phyloP scores from a whole-genome alignment of 306 rosid genomes.

The Cucurbita maxima region DNA sequence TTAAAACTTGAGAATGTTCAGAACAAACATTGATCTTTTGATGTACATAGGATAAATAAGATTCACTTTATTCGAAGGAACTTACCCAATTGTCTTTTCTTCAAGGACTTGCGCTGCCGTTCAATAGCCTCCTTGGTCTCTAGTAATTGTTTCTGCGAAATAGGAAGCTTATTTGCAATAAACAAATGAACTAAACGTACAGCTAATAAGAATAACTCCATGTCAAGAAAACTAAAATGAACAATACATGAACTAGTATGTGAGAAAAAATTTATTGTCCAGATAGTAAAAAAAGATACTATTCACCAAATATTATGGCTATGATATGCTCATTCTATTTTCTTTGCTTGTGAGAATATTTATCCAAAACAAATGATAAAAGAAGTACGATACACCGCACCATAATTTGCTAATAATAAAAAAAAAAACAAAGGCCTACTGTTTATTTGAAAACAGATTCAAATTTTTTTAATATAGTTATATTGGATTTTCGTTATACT shows the following conservation, averaged over 20 bases:
- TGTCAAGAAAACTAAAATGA: background rate
- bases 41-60: too few species aligned
- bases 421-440: background rate
- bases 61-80: too few species aligned
- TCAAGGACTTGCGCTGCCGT: conserved; percentile 80
- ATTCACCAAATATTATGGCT: background rate
- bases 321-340: background rate
- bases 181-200: background rate
- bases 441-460: background rate
- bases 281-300: background rate
- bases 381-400: too few species aligned
- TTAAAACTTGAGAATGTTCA: too few species aligned
- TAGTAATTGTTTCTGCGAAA: conserved; percentile 55
- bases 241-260: background rate
- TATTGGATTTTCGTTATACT: background rate
- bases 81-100: conserved; percentile 78
- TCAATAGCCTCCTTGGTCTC: conserved; percentile 89
- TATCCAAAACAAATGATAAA: background rate
- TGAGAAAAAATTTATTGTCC: background rate
- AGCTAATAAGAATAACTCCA: background rate
- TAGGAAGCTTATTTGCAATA: background rate
- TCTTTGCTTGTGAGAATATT: background rate
- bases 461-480: background rate
- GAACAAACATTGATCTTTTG: too few species aligned
- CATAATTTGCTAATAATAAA: too few species aligned